A percentile compares a stretch with the other conserved stretches of the same genome.
These are phyloP conservation scores for Lunularia cruciata DNA, from an alignment of 225 moss, liverwort and hornwort genomes.

Conservation along the genomic window DNA sequence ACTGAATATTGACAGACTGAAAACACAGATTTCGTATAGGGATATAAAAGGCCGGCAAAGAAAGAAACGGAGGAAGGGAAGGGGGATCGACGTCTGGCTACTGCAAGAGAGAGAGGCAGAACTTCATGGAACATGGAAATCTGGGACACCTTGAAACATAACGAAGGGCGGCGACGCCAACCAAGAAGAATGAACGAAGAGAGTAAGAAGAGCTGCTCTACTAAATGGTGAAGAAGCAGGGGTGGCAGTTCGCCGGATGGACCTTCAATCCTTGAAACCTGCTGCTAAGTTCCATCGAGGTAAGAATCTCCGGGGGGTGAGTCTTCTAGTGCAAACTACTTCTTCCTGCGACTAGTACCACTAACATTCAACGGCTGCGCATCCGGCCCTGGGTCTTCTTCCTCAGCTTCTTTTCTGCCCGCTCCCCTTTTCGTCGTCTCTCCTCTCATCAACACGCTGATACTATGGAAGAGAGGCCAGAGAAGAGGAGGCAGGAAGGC, in stretches of 20 bases:
- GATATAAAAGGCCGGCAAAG: not conserved
- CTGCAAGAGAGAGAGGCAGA: not conserved
- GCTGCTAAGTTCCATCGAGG: not conserved
- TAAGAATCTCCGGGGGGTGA: not conserved
- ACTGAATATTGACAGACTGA: not conserved
- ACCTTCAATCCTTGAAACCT: not conserved
- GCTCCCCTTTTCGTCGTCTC: not conserved
- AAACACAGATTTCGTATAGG: constrained; percentile 10
- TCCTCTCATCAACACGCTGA: constrained; percentile 11
- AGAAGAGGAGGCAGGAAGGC: not conserved
- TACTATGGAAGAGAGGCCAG: not conserved
- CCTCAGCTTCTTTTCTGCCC: constrained; percentile 15
- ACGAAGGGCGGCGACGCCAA: constrained; percentile 37
- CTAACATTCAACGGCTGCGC: constrained; percentile 11
- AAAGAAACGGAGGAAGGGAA: not conserved
- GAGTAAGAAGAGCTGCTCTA: not conserved
- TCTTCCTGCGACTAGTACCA: not conserved
- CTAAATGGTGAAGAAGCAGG: constrained; percentile 4
- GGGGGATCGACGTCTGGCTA: no score
- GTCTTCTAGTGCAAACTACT: no score
- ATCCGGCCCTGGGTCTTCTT: constrained; percentile 9
- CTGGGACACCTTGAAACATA: constrained; percentile 40
- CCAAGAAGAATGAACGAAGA: constrained; percentile 1
- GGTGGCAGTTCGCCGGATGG: not conserved
- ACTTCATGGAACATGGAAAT: constrained; percentile 42